phyloP scores from a whole-genome alignment of 2,329 filamentous ascomycete species.

The Cytospora leucostoma region DNA sequence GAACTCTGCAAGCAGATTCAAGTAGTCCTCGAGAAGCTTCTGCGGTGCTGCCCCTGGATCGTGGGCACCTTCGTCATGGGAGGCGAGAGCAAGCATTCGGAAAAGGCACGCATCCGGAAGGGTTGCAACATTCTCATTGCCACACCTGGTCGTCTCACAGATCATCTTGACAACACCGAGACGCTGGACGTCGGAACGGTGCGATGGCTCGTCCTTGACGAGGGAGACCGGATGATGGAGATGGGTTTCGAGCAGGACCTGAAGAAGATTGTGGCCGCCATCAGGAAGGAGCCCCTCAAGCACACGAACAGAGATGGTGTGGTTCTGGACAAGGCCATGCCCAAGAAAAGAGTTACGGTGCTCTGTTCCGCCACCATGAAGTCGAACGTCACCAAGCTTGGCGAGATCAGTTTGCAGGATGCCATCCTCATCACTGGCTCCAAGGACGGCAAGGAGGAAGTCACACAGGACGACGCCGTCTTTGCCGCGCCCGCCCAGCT shows the following conservation, averaged over 20 bases:
- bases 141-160: slow-evolving; percentile 85
- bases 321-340: slow-evolving; percentile 63
- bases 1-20: slow-evolving; percentile 95
- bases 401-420: slow-evolving; percentile 93
- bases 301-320: slow-evolving; percentile 61
- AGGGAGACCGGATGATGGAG: slow-evolving; percentile 98
- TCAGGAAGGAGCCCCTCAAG: slow-evolving; percentile 65
- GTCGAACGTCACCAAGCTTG: slow-evolving; percentile 91
- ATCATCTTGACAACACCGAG: slow-evolving; percentile 92
- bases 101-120: slow-evolving; percentile 91
- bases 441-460: slow-evolving; percentile 51
- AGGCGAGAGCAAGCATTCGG: slow-evolving; percentile 71
- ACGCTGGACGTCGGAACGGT: slow-evolving; percentile 85
- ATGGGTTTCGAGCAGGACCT: slow-evolving; percentile 95
- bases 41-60: slow-evolving; percentile 91
- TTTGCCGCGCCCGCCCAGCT: slow-evolving; percentile 89
- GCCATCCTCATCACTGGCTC: slow-evolving; percentile 80
- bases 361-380: slow-evolving; percentile 98
- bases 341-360: slow-evolving; percentile 78
- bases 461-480: slow-evolving; percentile 50
- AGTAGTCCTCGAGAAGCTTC: slow-evolving; percentile 77
- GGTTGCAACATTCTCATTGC: slow-evolving; percentile 95
- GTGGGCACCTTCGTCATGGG: slow-evolving; percentile 82
- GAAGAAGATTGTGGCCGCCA: slow-evolving; percentile 77
- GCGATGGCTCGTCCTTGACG: slow-evolving; percentile 90